A percentile compares a stretch with the other conserved stretches of the same genome.
These are phyloP conservation scores for Brassica balearica DNA, from an alignment of 441 rosid species.

Conservation along the genomic window DNA sequence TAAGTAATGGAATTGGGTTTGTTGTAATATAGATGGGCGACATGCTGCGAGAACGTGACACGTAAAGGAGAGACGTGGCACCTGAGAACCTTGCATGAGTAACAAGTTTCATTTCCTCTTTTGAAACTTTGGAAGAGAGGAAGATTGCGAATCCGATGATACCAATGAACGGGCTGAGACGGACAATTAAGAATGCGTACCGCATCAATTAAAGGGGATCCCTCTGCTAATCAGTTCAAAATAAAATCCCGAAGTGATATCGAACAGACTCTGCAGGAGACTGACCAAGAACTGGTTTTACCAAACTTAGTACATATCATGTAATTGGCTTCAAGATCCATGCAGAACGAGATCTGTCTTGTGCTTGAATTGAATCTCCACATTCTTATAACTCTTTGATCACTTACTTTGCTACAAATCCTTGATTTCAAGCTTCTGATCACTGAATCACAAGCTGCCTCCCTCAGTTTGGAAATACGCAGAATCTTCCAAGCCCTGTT, in stretches of 20 bases:
- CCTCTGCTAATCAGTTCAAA: background rate
- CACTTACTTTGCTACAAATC: background rate
- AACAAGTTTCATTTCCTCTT: slow-evolving; percentile 40
- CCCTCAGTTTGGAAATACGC: slow-evolving; percentile 15
- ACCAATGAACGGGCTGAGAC: slow-evolving; percentile 6
- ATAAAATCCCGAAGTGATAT: background rate
- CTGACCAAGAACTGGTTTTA: slow-evolving; percentile 3
- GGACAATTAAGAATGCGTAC: background rate
- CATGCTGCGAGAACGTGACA: slow-evolving; percentile 34
- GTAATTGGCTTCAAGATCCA: background rate
- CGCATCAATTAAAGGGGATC: background rate
- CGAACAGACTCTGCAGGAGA: background rate
- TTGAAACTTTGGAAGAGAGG: slow-evolving; percentile 4
- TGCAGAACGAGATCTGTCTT: background rate
- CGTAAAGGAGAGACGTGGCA: slow-evolving; percentile 37
- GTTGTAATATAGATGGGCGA: slow-evolving; percentile 15
- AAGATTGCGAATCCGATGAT: slow-evolving; percentile 34
- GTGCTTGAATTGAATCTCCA: background rate
- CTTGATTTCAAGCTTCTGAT: slow-evolving; percentile 18
- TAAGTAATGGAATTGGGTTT: slow-evolving; percentile 26
- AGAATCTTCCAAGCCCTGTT: slow-evolving; percentile 31
- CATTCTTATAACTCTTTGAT: background rate
- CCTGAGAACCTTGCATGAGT: slow-evolving; percentile 44
- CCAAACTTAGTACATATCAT: slow-evolving; percentile 21
- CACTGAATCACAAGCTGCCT: slow-evolving; percentile 28